Evolutionary conservation across 2,329 filamentous ascomycete species (phyloP), one percentile per base, ranked within the genome.

Genomic region (Mycogone perniciosa): DNA sequence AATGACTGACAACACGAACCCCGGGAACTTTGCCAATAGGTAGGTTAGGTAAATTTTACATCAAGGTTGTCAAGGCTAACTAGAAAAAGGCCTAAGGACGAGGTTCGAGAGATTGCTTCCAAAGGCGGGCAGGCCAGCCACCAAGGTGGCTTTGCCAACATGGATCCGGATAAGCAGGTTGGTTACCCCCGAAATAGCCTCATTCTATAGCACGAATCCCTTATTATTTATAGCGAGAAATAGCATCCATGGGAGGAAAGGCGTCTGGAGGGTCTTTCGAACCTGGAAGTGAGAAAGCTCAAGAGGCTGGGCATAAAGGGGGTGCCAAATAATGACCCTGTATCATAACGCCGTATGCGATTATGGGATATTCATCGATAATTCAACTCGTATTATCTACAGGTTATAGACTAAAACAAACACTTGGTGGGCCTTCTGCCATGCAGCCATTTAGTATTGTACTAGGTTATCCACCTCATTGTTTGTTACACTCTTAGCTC

Each of bases 1-100:
- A 88, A 99, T 99, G 93, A 95, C 93, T 89, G 92, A 60, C 26
- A 62, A 60, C 52, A 10, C 44, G 20, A 62, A 62, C 41, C 60
- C 60, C n/a, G 60, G 60, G 31, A 62, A 62, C 51, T 62, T 62
- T 50, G 60, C 60, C 48, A 62, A 62, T 52, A 56, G 60, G 60
- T 60, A 55, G 20, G 48, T 13, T 26, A 20, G 6, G 8, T 29
- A 5, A 29, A 37, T 46, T 9, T 5, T 6, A n/a, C 20, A 6
- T 13, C 8, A 8, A 10, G 29, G 13, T 9, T 6, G 3, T 46
- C 26, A 37, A 2, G 26, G 20, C 13, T 46, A 30, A 43, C 13
- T 31, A 7, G 26, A 4, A 6, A 5, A 13, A 53, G 51, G 10
- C 51, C 72, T 54, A 68, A 69, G 48, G 72, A 74, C 8, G 73